Evolutionary conservation across 148 eudicot species (phyloP).

Genomic region (Tetragonia tetragonoides): DNA sequence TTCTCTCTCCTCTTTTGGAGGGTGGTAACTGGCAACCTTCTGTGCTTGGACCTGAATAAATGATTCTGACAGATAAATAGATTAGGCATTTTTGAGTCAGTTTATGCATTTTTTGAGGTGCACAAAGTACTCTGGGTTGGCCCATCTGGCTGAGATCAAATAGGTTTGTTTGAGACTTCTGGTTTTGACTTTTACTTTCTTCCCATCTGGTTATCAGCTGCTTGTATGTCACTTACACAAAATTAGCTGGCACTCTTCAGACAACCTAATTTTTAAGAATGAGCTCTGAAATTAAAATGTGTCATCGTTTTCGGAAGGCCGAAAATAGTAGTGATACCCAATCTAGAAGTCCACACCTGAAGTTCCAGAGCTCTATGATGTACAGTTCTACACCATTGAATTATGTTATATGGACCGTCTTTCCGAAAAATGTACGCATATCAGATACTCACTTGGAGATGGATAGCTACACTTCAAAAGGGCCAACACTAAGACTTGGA

Average conservation of each 20-base stretch:
- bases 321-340: background rate
- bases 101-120: no score
- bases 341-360: background rate
- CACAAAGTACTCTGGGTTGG: no score
- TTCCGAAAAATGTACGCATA: background rate
- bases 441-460: background rate
- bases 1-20: no score
- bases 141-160: background rate
- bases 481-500: background rate
- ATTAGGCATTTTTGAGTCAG: no score
- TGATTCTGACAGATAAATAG: no score
- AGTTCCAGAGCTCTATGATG: background rate
- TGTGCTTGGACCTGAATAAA: no score
- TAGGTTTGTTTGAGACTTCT: background rate
- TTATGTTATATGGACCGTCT: background rate
- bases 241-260: no score
- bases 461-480: background rate
- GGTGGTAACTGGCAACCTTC: no score
- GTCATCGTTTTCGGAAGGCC: background rate
- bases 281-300: no score
- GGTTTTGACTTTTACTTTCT: background rate
- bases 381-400: background rate
- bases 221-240: background rate
- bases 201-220: background rate
- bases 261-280: background rate